Conservation (phyloP, 495 filamentous ascomycete species). For the Neurospora terricola region DNA sequence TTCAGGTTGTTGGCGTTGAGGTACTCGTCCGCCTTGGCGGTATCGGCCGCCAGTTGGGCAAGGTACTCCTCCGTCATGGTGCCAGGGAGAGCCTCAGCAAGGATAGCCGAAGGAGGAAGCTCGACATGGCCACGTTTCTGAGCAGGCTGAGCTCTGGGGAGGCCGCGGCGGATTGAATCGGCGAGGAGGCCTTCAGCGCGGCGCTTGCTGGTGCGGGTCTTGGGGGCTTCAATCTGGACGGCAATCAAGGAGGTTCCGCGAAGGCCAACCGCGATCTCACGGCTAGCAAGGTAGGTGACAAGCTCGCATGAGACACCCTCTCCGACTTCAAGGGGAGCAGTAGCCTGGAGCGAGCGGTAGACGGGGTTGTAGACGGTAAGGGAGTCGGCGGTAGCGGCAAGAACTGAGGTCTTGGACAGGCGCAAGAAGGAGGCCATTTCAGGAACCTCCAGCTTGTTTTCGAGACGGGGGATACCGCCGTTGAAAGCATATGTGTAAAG, state of each 20-base stretch:
- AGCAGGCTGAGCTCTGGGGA: conserved; percentile 16
- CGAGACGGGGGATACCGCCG: conserved; percentile 35
- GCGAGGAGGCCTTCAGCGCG: conserved; percentile 58
- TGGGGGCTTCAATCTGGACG: conserved; percentile 53
- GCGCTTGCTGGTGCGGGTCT: conserved; percentile 47
- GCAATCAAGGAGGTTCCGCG: conserved; percentile 47
- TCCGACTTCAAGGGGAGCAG: conserved; percentile 30
- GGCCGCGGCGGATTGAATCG: conserved; percentile 57
- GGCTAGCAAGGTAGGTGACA: conserved; percentile 51
- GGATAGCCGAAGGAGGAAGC: conserved; percentile 17
- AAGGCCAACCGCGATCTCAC: conserved; percentile 52
- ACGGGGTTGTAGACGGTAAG: conserved; percentile 54
- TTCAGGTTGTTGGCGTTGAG: conserved; percentile 31
- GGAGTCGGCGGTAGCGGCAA: conserved; percentile 31
- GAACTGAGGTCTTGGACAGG: conserved; percentile 39
- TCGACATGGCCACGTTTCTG: conserved; percentile 4
- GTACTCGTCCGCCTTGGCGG: conserved; percentile 36
- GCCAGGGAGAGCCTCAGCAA: conserved; percentile 29
- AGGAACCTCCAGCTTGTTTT: conserved; percentile 26
- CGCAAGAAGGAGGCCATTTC: conserved; percentile 41
- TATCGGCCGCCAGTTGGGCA: conserved; percentile 23
- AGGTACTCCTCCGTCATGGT: conserved; percentile 26
- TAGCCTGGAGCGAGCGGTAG: conserved; percentile 54
- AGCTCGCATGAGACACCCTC: conserved; percentile 30
- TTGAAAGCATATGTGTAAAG: conserved; percentile 44